Base-by-base conservation (phyloP, 2,329 filamentous ascomycete genomes). In the Metarhizium album region DNA sequence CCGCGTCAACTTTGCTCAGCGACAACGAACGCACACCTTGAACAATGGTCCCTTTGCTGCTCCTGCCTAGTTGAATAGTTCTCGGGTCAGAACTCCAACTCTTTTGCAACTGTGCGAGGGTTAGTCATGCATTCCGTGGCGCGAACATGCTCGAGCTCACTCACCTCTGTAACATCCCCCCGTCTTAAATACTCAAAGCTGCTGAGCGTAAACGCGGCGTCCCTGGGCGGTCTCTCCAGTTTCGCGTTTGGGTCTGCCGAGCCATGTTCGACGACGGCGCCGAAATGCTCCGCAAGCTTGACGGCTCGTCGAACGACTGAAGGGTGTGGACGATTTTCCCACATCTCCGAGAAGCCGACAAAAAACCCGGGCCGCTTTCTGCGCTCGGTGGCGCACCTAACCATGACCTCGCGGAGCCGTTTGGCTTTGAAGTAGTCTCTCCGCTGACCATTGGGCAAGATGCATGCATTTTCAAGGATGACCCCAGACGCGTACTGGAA, bases 401-500 rank as follows among this genome's bases (percentile, higher is more conserved):
- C 46, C 57, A 68, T 62, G 37, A 60, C 52, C 2, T 60, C 54
- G 18, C 69, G 64, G 47, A 72, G 63, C 3, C 60, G 53, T 11
- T 58, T 49, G 24, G 70, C 66, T 46, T 69, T 66, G 55, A 73
- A 74, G 55, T 69, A 74, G 53, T 74, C 70, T 20, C 69, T 61
- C 20, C 67, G 62, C 45, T 68, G 60, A 3, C 71, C 71, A 46
- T 68, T 64, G 5, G 62, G 58, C 6, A 70, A 59, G 16, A 73
- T 71, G 9, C 66, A 67, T 6, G 65, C 70, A 54, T 72, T 73
- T 49, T 69, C 64, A 33, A 72, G 62, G 45, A 73, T 64, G 38
- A 72, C 50, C 3, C 71, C 71, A 2, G 60, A 57, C 18, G 71
- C 54, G 4, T 64, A 52, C 2, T 58, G 57, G 24, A 70, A 54